These are phyloP conservation scores for Hygrophoropsis aurantiaca DNA, from an alignment of 768 basidiomycete species.

Conservation along the genomic window DNA sequence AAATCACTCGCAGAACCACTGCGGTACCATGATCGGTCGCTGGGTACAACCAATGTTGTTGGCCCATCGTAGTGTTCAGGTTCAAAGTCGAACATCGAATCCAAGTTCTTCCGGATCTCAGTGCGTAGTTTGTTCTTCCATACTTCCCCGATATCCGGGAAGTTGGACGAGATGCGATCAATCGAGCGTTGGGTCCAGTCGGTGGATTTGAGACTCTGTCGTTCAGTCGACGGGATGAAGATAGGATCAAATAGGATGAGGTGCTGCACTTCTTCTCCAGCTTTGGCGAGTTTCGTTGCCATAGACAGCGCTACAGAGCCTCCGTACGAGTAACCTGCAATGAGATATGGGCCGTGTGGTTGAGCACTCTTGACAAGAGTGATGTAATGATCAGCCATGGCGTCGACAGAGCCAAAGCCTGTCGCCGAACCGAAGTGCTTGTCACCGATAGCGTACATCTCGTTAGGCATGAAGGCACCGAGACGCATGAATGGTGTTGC, in stretches of 20 bases:
- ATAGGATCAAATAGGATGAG: slow-evolving; percentile 29
- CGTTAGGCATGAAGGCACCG: slow-evolving; percentile 29
- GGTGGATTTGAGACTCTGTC: slow-evolving; percentile 29
- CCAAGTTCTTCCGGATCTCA: slow-evolving; percentile 32
- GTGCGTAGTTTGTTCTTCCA: slow-evolving; percentile 28
- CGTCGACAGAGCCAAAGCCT: slow-evolving; percentile 26
- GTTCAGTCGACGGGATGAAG: slow-evolving; percentile 24
- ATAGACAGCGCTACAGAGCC: slow-evolving; percentile 28
- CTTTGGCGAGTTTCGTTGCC: slow-evolving; percentile 20
- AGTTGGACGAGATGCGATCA: slow-evolving; percentile 27
- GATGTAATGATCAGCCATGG: slow-evolving; percentile 32
- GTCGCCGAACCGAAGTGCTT: slow-evolving; percentile 28
- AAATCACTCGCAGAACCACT: too few species aligned
- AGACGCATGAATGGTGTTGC: slow-evolving; percentile 32
- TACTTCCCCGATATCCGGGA: slow-evolving; percentile 30
- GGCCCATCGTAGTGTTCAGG: slow-evolving; percentile 22
- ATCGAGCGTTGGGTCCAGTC: slow-evolving; percentile 29
- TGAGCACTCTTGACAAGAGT: slow-evolving; percentile 25
- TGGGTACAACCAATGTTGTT: slow-evolving; percentile 26
- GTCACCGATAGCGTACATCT: slow-evolving; percentile 33
- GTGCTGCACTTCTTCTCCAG: slow-evolving; percentile 22
- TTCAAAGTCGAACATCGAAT: slow-evolving; percentile 32
- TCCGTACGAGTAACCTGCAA: slow-evolving; percentile 27
- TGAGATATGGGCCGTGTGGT: slow-evolving; percentile 24
- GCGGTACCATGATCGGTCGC: slow-evolving; percentile 31